Base-by-base conservation (phyloP, 345 rosid genomes). In the Hevea brasiliensis region DNA sequence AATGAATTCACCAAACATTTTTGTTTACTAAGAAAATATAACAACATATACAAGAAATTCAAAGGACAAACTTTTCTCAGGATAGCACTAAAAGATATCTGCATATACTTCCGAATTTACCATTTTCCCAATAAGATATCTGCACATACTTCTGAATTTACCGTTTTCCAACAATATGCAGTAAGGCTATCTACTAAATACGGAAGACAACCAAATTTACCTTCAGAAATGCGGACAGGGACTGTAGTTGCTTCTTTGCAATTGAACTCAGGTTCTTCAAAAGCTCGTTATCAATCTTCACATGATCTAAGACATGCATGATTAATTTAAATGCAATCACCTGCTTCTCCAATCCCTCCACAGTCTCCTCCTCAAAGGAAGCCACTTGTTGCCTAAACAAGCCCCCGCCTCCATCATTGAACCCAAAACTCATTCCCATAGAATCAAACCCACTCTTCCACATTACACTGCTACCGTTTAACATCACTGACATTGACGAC, bases 301-400 rank as follows among this genome's bases (percentile, higher is more conserved):
- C 92, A 73, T 83, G 87, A 26, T 83, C 89, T 86, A 91, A 73
- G 61, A 90, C 81, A 75, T 87, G 97, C 13, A 94, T 79, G 37
- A 91, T 89, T 86, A 96, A 84, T 80, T 91, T 96, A 73, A 81
- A 91, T 3, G 94, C 92, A 81, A 93, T 83, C 80, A 89, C 97
- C 64, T 89, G 98, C 85, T 88, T 96, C 88, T 96, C 98, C 89
- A 93, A 84, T 78, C 85, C 87, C 84, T 90, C 96, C 48, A 89
- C 82, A 48, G 89, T 83, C 83, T 90, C 98, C 55, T 96, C 99
- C 84, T 96, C 98, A 35, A 87, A 91, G 6, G 85, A 86, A 81
- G 90, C 88, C 69, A 87, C 85, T 59, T 82, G 92, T 69, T 83
- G 92, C 85, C 83, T 82, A 63, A 81, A 80, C 68, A 87, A 82